These are phyloP conservation scores for Leccinum proliferum DNA, from an alignment of 1,284 basidiomycete species.

Conservation along the genomic window DNA sequence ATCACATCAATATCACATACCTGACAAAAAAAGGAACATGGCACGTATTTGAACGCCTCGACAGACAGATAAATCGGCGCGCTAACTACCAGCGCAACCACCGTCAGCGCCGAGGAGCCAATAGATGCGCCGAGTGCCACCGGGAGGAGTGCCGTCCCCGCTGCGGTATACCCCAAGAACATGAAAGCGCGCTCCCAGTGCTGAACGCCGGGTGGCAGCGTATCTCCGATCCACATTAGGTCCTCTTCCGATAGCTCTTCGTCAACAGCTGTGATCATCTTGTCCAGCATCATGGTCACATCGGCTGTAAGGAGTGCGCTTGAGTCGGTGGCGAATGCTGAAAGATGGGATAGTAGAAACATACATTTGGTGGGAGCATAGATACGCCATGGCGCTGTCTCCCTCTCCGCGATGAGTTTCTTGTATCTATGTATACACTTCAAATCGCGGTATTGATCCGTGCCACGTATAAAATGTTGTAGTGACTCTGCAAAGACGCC, in stretches of 20 bases:
- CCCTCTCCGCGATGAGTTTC: constrained; percentile 11
- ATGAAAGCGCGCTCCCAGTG: background rate
- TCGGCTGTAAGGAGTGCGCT: constrained; percentile 11
- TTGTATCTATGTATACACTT: constrained; percentile 14
- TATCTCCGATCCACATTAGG: constrained; percentile 16
- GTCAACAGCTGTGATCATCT: constrained; percentile 21
- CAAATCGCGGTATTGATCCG: constrained; percentile 10
- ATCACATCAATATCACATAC: background rate
- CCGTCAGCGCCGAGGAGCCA: background rate
- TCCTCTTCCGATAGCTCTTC: constrained; percentile 14
- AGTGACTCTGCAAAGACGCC: constrained; percentile 10
- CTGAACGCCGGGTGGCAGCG: background rate
- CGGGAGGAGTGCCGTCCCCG: background rate
- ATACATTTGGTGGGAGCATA: constrained; percentile 18
- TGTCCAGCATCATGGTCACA: constrained; percentile 18
- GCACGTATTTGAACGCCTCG: background rate
- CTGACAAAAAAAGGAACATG: background rate
- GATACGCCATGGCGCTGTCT: constrained; percentile 15
- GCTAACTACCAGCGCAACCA: background rate
- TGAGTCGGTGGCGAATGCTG: background rate
- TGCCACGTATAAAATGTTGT: background rate
- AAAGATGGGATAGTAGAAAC: background rate
- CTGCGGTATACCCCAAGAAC: background rate
- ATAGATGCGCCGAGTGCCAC: background rate
- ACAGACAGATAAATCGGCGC: background rate